phyloP scores from a whole-genome alignment of 768 basidiomycete genomes.

The Asterophora lycoperdoides region DNA sequence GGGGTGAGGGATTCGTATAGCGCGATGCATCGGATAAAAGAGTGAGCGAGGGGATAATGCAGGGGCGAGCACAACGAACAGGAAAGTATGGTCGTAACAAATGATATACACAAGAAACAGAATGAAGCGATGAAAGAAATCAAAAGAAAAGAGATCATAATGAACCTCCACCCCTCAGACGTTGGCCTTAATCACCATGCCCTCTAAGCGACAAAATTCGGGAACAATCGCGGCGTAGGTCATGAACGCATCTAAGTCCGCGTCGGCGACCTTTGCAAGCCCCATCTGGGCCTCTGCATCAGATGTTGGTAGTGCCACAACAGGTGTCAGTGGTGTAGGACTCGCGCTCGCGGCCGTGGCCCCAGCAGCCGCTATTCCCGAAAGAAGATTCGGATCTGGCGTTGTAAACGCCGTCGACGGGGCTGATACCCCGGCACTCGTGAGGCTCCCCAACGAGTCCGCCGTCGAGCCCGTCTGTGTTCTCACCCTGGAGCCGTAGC shows the following conservation, averaged over 20 bases:
- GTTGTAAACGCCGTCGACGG: constrained; percentile 55
- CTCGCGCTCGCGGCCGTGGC: constrained; percentile 39
- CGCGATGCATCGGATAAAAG: not conserved
- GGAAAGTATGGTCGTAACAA: constrained; percentile 8
- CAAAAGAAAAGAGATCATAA: not conserved
- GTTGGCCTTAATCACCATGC: constrained; percentile 67
- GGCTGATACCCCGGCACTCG: constrained; percentile 18
- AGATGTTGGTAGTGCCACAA: constrained; percentile 65
- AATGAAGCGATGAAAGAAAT: constrained; percentile 1
- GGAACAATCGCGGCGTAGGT: constrained; percentile 82
- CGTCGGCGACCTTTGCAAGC: constrained; percentile 76
- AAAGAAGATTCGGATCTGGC: constrained; percentile 46
- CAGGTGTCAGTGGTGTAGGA: constrained; percentile 61
- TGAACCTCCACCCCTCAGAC: constrained; percentile 26
- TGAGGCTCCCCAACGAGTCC: constrained; percentile 32
- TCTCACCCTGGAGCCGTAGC: constrained; percentile 43
- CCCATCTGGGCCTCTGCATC: constrained; percentile 75
- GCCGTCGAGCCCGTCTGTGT: constrained; percentile 48
- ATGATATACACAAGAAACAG: constrained; percentile 4
- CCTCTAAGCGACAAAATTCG: constrained; percentile 77
- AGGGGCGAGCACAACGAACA: constrained; percentile 7
- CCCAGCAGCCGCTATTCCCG: constrained; percentile 27
- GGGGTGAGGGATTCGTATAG: not conserved
- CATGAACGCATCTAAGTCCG: constrained; percentile 82
- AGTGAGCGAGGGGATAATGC: not conserved